phyloP scores from a whole-genome alignment of 2,329 filamentous ascomycete species.

The Neoarthrinium moseri region DNA sequence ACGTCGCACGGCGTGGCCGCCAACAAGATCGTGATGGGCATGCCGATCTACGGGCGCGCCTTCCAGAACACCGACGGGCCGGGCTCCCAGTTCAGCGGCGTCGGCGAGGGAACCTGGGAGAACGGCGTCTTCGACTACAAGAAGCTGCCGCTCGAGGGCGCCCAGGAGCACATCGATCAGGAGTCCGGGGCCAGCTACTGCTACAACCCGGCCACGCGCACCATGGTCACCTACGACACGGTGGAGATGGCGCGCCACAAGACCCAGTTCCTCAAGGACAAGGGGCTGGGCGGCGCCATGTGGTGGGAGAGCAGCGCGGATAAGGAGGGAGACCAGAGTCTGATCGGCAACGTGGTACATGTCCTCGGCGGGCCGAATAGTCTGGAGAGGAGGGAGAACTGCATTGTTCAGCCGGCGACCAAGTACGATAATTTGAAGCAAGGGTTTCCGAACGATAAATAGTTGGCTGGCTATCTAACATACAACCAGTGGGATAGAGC shows the following conservation, averaged over 20 bases:
- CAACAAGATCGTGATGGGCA: conserved; percentile 80
- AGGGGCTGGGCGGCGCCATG: conserved; percentile 83
- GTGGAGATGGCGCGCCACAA: conserved; percentile 67
- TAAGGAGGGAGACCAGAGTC: conserved; percentile 59
- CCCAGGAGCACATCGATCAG: conserved; percentile 62
- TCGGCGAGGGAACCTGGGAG: conserved; percentile 83
- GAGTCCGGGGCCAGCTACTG: conserved; percentile 72
- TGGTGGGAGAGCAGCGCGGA: conserved; percentile 94
- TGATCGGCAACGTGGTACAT: conserved; percentile 66
- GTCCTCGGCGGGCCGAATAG: conserved; percentile 51
- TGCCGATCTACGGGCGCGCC: conserved; percentile 88
- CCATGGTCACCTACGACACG: conserved; percentile 80
- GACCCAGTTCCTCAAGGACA: conserved; percentile 65
- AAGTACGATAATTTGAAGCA: conserved; percentile 70
- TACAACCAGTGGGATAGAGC: too few species aligned
- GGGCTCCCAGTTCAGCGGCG: conserved; percentile 66
- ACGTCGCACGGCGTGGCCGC: conserved; percentile 60
- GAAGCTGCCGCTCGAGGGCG: conserved; percentile 68
- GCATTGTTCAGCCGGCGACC: conserved; percentile 60
- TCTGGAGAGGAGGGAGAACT: conserved; percentile 56
- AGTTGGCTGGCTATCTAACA: neutral
- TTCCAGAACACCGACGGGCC: conserved; percentile 78
- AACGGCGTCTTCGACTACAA: conserved; percentile 87
- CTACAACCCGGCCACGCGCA: conserved; percentile 62
- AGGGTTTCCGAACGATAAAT: conserved; percentile 47